Base-by-base conservation (phyloP, 2,329 filamentous ascomycete genomes). In the Chalara sp. region DNA sequence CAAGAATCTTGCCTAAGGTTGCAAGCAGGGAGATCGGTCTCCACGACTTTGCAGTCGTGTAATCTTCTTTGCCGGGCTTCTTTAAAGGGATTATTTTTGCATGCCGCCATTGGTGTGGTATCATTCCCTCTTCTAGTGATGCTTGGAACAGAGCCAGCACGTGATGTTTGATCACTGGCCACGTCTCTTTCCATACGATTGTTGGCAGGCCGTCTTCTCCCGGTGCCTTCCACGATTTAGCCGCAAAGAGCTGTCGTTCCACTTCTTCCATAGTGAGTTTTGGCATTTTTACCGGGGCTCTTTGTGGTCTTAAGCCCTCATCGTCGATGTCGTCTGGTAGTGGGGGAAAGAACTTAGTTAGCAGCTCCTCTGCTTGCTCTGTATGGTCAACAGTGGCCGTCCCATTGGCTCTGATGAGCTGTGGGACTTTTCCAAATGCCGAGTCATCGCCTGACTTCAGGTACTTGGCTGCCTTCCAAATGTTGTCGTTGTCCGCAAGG, bases 41-140 rank as follows among this genome's bases (percentile, higher is more conserved):
- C 33, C 33, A 63, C 11, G 50, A 56, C 44, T 65, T 64, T 29
- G 59, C 57, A 1, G 56, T 44, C 31, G 51, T 57, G 40, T 64
- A 64, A 53, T 65, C 57, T 10, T 32, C 53, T 47, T 63, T 63
- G n/a, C 51, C 52, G 11, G 53, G 58, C 46, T 64, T 65, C 54
- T 59, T 63, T 2, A 66, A 54, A 10, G 62, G n/a, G 7, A 65
- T 60, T 32, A 64, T 64, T 41, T 62, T 64, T 6, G 59, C 57
- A 35, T 58, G 47, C 45, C 60, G 48, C 61, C 54, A 64, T 48
- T 61, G 52, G 7, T 48, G 13, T n/a, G 54, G 52, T 41, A 62
- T 50, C 43, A 29, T 6, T 6, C 43, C 43, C 32, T 45, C 43
- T 30, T 45, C 30, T 32, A 45, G 43, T 8, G 28, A 45, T 28